Conservation (phyloP, 306 rosid species). For the Sophora flavescens region DNA sequence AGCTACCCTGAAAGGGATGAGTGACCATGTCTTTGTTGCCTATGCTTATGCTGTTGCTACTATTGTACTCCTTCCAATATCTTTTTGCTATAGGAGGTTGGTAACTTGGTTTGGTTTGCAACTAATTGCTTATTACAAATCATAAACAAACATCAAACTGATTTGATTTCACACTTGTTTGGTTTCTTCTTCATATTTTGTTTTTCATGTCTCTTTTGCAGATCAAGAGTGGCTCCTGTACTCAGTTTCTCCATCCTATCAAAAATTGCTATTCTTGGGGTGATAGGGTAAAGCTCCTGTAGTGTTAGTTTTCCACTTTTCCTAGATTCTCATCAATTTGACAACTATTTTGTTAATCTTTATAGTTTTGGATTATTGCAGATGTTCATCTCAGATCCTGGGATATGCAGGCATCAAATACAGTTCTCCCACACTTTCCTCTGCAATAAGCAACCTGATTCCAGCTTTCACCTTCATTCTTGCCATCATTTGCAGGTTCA, state of each 20-base stretch:
- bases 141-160: background rate
- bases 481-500: conserved; percentile 82
- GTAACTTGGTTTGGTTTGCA: background rate
- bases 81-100: conserved; percentile 67
- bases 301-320: background rate
- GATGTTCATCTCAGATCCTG: conserved; percentile 80
- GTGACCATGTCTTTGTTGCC: conserved; percentile 76
- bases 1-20: conserved; percentile 78
- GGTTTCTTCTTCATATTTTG: conserved; percentile 15
- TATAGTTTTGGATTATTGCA: conserved; percentile 39
- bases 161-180: background rate
- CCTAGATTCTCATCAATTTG: background rate
- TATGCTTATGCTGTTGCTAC: conserved; percentile 79
- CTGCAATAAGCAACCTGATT: conserved; percentile 84
- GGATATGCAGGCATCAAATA: conserved; percentile 83
- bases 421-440: conserved; percentile 87
- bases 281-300: conserved; percentile 66
- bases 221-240: conserved; percentile 77
- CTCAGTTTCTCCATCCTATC: conserved; percentile 65
- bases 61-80: conserved; percentile 66
- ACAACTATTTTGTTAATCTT: background rate
- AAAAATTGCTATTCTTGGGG: conserved; percentile 74
- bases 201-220: conserved; percentile 40
- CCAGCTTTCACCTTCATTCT: conserved; percentile 89
- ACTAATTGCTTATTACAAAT: background rate